Conservation (phyloP, 2,329 filamentous ascomycete genomes). For the Sporothrix inflata region DNA sequence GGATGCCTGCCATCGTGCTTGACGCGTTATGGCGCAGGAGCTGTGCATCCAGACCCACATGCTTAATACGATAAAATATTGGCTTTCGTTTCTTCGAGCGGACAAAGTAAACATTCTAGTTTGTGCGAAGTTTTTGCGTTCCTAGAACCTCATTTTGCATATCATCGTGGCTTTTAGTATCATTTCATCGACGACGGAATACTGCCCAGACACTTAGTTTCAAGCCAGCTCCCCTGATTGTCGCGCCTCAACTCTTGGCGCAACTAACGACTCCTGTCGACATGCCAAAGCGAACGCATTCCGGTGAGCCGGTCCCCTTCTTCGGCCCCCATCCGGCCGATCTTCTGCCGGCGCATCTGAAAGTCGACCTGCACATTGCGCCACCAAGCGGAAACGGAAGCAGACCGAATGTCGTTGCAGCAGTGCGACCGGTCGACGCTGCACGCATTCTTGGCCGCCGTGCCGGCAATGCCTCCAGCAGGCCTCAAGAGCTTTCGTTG, state of each 20-base stretch:
- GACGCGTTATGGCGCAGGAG: neutral
- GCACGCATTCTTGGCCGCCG: neutral
- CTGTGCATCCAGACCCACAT: neutral
- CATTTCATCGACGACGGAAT: neutral
- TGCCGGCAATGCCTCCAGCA: no score
- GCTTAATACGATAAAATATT: neutral
- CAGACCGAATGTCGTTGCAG: constrained; percentile 5
- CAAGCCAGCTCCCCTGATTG: neutral
- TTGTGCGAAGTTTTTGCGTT: neutral
- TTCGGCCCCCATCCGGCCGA: neutral
- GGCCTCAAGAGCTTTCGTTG: constrained; percentile 18
- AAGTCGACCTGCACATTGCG: neutral
- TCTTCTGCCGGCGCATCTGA: neutral
- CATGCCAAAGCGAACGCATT: constrained; percentile 20
- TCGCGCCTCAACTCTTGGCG: neutral
- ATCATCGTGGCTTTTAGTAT: neutral
- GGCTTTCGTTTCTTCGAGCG: neutral
- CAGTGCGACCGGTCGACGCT: neutral
- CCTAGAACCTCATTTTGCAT: neutral
- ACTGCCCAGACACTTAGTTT: neutral
- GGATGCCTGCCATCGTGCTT: neutral
- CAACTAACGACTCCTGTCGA: neutral
- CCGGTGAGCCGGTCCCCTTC: constrained; percentile 10
- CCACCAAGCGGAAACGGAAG: constrained; percentile 1
- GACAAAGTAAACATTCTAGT: neutral